phyloP scores from a whole-genome alignment of 2,329 filamentous ascomycete genomes.

The Aulographum hederae region DNA sequence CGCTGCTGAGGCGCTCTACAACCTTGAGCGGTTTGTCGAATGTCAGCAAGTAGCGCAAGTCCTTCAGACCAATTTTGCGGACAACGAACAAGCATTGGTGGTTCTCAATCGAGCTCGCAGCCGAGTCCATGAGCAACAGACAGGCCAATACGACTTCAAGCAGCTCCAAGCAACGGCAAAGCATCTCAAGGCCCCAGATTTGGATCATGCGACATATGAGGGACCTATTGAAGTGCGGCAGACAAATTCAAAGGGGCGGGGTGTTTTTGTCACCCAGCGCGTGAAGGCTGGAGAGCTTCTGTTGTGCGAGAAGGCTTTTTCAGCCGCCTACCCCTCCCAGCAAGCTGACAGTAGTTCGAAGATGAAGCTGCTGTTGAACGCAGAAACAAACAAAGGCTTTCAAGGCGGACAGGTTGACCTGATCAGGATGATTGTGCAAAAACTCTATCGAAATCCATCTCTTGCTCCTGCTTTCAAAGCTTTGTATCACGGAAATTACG shows the following conservation, averaged over 20 bases:
- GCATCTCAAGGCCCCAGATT: conserved; percentile 2
- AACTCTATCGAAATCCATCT: conserved; percentile 22
- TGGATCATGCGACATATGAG: conserved; percentile 18
- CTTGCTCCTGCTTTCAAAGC: conserved; percentile 5
- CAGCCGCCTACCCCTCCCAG: conserved; percentile 12
- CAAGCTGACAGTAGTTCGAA: conserved; percentile 13
- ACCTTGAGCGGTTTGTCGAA: conserved; percentile 19
- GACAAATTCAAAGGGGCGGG: conserved; percentile 20
- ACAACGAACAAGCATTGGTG: conserved; percentile 15
- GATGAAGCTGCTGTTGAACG: conserved; percentile 26
- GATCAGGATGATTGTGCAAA: conserved; percentile 16
- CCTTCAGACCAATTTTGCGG: conserved; percentile 14
- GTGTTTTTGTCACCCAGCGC: conserved; percentile 22
- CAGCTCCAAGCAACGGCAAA: conserved; percentile 2
- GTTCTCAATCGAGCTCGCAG: conserved; percentile 9
- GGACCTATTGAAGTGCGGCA: conserved; percentile 14
- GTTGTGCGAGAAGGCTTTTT: conserved; percentile 24
- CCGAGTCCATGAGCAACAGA: conserved; percentile 7
- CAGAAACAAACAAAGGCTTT: conserved; percentile 10
- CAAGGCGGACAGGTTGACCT: conserved; percentile 9
- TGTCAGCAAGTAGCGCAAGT: conserved; percentile 17
- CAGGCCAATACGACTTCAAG: conserved; percentile 4
- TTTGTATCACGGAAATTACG: not conserved
- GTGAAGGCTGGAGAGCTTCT: conserved; percentile 23
- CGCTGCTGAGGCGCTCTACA: conserved; percentile 26